These are phyloP conservation scores for Leccinum rimulosum DNA, from an alignment of 768 basidiomycete species.

Conservation along the genomic window DNA sequence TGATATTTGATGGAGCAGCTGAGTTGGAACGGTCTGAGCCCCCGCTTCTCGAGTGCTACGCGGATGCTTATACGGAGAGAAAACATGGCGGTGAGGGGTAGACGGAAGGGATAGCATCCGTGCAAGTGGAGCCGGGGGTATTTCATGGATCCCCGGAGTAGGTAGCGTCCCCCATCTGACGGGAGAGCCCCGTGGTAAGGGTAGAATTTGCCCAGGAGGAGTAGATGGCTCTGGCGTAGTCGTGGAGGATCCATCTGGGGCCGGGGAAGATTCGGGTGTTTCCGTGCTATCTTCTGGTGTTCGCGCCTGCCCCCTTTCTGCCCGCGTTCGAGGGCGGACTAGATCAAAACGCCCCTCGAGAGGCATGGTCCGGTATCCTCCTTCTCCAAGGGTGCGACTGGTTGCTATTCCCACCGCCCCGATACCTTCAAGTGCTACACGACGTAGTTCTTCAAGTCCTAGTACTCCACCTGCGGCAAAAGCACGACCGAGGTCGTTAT, in stretches of 20 bases:
- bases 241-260: slow-evolving; percentile 6
- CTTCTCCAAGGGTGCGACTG: slow-evolving; percentile 43
- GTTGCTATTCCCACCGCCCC: slow-evolving; percentile 10
- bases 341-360: slow-evolving; percentile 87
- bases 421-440: slow-evolving; percentile 32
- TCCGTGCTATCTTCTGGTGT: slow-evolving; percentile 3
- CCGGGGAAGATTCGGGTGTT: slow-evolving; percentile 17
- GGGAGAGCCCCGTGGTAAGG: slow-evolving; percentile 33
- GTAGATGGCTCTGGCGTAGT: slow-evolving; percentile 31
- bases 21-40: slow-evolving; percentile 24
- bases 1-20: slow-evolving; percentile 5
- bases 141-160: slow-evolving; percentile 59
- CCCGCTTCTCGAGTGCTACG: slow-evolving; percentile 17
- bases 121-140: slow-evolving; percentile 61
- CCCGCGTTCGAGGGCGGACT: slow-evolving; percentile 49
- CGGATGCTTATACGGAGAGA: slow-evolving; percentile 16
- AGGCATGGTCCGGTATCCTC: slow-evolving; percentile 78
- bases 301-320: slow-evolving; percentile 15
- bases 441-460: slow-evolving; percentile 41
- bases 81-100: slow-evolving; percentile 26
- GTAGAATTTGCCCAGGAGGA: slow-evolving; percentile 34
- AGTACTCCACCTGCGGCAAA: slow-evolving; percentile 25
- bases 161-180: slow-evolving; percentile 50
- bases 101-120: slow-evolving; percentile 48
- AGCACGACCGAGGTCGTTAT: slow-evolving; percentile 15